Base-by-base conservation (phyloP, 257 asterid species). In the Leonotis leonurus region DNA sequence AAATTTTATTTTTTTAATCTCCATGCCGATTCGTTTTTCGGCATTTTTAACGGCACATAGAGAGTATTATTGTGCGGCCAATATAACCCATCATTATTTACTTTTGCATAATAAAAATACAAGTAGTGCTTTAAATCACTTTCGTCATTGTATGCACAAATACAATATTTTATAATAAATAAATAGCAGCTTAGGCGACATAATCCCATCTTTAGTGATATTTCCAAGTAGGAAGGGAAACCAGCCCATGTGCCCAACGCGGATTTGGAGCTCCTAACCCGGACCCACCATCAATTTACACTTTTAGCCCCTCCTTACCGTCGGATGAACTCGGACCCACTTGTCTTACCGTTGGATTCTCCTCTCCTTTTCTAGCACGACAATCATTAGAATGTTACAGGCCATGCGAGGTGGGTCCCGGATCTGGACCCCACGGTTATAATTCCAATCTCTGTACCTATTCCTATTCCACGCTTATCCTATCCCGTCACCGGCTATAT, bases 341-440 rank as follows among this genome's bases (percentile, higher is more conserved):
- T 21, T 9, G 21, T 60, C 39, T 3, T 8, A 39, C 60, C 74
- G 67, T 60, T 8, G 26, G 72, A 71, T 49, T 1, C 35, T 39
- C 21, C 3, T 2, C n/a, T 2, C 16, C 44, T 26, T 3, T 8
- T 4, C 8, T 21, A 10, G 33, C 40, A 25, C 70, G 65, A 53
- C 73, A 65, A 72, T 66, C 13, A 72, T 72, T 59, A 52, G 69
- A 72, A 59, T 60, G 75, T 44, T 36, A 63, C 65, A 24, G 35
- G 58, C 69, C 69, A 61, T 44, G 71, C 52, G 52, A 5, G 20
- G 73, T 52, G 73, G 77, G 72, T 2, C 73, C 76, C 77, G 44
- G 1, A 0, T 1, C 2, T 17, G 33, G 49, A 30, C 39, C 60
- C 69, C 45, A 29, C 74, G 20, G 53, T 30, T 41, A 53, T 2